phyloP scores from a whole-genome alignment of 2,329 filamentous ascomycete species.

The Elsinoe australis region DNA sequence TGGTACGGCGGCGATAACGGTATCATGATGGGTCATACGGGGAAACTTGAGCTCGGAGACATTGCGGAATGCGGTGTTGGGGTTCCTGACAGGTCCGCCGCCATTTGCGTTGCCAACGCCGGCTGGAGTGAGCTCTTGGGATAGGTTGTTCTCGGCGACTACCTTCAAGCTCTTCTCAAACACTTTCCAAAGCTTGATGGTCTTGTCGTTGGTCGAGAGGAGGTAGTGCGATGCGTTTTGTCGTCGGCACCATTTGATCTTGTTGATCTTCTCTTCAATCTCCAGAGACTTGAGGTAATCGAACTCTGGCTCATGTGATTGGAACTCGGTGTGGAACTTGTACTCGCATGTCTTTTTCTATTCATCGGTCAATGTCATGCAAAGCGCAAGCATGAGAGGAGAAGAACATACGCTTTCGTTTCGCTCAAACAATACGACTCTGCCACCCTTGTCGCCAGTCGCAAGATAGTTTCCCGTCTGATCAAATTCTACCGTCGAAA shows the following conservation, averaged over 20 bases:
- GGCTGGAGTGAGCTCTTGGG: slow-evolving; percentile 79
- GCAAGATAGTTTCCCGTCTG: slow-evolving; percentile 84
- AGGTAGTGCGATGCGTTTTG: slow-evolving; percentile 98
- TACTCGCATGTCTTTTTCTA: slow-evolving; percentile 99
- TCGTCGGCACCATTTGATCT: slow-evolving; percentile 98
- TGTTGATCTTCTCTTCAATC: slow-evolving; percentile 99
- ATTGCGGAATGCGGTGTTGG: slow-evolving; percentile 67
- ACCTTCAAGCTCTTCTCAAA: slow-evolving; percentile 99
- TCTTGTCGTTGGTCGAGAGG: slow-evolving; percentile 98
- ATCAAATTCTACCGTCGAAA: slow-evolving; percentile 85
- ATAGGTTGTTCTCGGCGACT: slow-evolving; percentile 97
- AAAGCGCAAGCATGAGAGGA: slow-evolving; percentile 9
- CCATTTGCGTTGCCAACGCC: slow-evolving; percentile 57
- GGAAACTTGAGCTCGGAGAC: slow-evolving; percentile 83
- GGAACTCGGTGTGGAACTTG: slow-evolving; percentile 99
- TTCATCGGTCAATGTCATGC: slow-evolving; percentile 12
- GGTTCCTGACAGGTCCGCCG: slow-evolving; percentile 68
- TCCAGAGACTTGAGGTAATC: slow-evolving; percentile 98
- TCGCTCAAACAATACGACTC: slow-evolving; percentile 79
- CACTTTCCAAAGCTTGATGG: slow-evolving; percentile 99
- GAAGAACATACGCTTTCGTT: slow-evolving; percentile 76
- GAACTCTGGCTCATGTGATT: slow-evolving; percentile 98
- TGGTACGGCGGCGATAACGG: slow-evolving; percentile 91
- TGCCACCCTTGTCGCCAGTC: slow-evolving; percentile 81
- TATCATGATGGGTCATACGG: slow-evolving; percentile 94